Evolutionary conservation across 2,329 filamentous ascomycete species (phyloP).

Genomic region (Pyricularia sp.): DNA sequence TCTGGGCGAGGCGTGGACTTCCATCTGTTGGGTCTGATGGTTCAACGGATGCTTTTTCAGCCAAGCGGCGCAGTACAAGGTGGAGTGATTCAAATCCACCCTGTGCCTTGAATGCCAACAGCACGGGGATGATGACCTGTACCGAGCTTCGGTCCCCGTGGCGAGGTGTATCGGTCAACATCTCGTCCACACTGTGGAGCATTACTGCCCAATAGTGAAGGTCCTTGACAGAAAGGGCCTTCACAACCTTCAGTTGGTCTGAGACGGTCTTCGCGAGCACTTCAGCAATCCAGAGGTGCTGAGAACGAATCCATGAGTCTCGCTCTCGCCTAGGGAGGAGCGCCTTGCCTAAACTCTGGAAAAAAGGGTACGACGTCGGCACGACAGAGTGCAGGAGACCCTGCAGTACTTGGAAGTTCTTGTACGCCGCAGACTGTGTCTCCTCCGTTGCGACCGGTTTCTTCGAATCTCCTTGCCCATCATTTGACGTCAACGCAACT

Average conservation of each 20-base stretch:
- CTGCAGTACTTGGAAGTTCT: slow-evolving; percentile 68
- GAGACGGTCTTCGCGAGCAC: slow-evolving; percentile 61
- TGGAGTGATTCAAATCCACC: slow-evolving; percentile 66
- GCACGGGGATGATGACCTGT: slow-evolving; percentile 57
- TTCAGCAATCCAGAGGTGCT: slow-evolving; percentile 43
- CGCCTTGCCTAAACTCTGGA: slow-evolving; percentile 73
- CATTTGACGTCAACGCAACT: background rate
- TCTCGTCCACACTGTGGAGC: slow-evolving; percentile 62
- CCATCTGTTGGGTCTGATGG: slow-evolving; percentile 27
- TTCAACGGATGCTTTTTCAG: slow-evolving; percentile 30
- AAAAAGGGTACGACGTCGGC: slow-evolving; percentile 68
- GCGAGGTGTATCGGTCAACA: slow-evolving; percentile 56
- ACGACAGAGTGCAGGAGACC: slow-evolving; percentile 68
- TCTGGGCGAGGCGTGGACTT: slow-evolving; percentile 34
- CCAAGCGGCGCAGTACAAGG: slow-evolving; percentile 45
- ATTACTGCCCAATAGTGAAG: slow-evolving; percentile 75
- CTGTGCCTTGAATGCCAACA: slow-evolving; percentile 75
- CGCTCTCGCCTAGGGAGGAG: slow-evolving; percentile 62
- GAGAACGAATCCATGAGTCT: slow-evolving; percentile 44
- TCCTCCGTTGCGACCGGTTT: background rate
- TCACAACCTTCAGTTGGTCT: slow-evolving; percentile 43
- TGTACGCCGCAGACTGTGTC: slow-evolving; percentile 22
- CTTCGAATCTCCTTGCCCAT: background rate
- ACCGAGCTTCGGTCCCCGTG: slow-evolving; percentile 29
- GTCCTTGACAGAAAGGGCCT: slow-evolving; percentile 43